Conservation (phyloP, 768 basidiomycete genomes). For the Leucosporidium yakuticum region DNA sequence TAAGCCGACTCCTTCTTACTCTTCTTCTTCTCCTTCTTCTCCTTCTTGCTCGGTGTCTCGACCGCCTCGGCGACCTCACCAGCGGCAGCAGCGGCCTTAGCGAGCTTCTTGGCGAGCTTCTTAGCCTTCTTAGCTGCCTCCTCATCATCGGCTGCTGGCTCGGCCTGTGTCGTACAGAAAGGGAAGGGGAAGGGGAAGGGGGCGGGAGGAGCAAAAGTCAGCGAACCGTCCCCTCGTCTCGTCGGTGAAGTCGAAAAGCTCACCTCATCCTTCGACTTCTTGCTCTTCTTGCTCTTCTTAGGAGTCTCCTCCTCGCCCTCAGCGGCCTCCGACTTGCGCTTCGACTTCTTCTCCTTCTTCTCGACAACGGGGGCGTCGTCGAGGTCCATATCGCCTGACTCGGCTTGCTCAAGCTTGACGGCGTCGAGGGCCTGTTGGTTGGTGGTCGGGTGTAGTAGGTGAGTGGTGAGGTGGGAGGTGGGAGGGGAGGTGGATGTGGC, state of each 20-base stretch:
- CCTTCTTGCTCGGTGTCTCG: too few relatives aligned
- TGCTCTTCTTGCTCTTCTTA: slow-evolving; percentile 21
- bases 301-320: slow-evolving; percentile 14
- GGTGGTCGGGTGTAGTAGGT: neutral
- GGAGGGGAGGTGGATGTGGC: too few relatives aligned
- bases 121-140: slow-evolving; percentile 9
- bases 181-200: neutral
- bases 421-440: slow-evolving; percentile 10
- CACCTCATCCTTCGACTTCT: slow-evolving; percentile 7
- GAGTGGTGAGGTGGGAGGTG: too few relatives aligned
- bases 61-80: too few relatives aligned
- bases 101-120: slow-evolving; percentile 24
- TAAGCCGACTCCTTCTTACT: too few relatives aligned
- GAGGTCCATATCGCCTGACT: slow-evolving; percentile 15
- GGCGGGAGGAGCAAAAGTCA: neutral
- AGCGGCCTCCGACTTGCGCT: slow-evolving; percentile 18
- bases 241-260: too few relatives aligned
- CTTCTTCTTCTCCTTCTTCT: too few relatives aligned
- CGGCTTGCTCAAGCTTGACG: slow-evolving; percentile 22
- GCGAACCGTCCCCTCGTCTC: too few relatives aligned
- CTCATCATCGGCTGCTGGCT: neutral
- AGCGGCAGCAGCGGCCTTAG: slow-evolving; percentile 9
- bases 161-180: slow-evolving; percentile 1
- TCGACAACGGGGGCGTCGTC: slow-evolving; percentile 1
- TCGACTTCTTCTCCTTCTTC: slow-evolving; percentile 30